phyloP scores from a whole-genome alignment of 768 basidiomycete genomes.

The Boletus tylopilopsis region DNA sequence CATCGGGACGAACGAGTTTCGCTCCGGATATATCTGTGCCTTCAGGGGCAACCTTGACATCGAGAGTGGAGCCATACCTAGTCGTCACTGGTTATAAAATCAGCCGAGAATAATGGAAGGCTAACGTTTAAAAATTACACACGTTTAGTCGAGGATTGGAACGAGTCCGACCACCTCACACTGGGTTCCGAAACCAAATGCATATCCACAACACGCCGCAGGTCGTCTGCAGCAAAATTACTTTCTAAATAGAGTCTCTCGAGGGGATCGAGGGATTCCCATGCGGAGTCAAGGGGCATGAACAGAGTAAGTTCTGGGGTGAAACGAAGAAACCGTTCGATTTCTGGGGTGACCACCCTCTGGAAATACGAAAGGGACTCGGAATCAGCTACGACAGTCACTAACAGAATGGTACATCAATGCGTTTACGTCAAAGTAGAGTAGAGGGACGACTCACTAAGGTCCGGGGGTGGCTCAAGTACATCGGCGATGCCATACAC shows the following conservation, averaged over 20 bases:
- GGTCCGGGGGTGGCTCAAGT: constrained; percentile 66
- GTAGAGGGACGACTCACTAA: constrained; percentile 50
- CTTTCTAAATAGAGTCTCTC: constrained; percentile 89
- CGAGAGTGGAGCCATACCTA: constrained; percentile 61
- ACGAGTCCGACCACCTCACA: constrained; percentile 68
- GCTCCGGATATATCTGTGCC: constrained; percentile 56
- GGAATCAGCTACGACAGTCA: constrained; percentile 54
- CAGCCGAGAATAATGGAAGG: constrained; percentile 5
- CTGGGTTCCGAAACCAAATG: constrained; percentile 58
- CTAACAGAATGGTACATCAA: constrained; percentile 36
- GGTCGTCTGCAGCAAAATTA: constrained; percentile 78
- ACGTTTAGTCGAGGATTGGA: constrained; percentile 52
- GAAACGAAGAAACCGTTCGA: constrained; percentile 53
- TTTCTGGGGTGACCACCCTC: constrained; percentile 62
- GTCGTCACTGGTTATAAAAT: constrained; percentile 55
- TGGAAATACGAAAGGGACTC: constrained; percentile 69
- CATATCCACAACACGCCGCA: constrained; percentile 73
- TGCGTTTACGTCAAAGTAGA: background rate
- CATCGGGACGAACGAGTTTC: constrained; percentile 67
- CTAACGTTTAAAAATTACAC: constrained; percentile 29
- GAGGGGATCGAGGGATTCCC: constrained; percentile 68
- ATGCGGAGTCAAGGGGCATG: constrained; percentile 82
- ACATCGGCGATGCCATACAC: constrained; percentile 74
- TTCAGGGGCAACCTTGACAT: constrained; percentile 51
- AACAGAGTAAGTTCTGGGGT: constrained; percentile 83